phyloP scores from a whole-genome alignment of 2,329 filamentous ascomycete genomes.

The Tolypocladium tundrense region DNA sequence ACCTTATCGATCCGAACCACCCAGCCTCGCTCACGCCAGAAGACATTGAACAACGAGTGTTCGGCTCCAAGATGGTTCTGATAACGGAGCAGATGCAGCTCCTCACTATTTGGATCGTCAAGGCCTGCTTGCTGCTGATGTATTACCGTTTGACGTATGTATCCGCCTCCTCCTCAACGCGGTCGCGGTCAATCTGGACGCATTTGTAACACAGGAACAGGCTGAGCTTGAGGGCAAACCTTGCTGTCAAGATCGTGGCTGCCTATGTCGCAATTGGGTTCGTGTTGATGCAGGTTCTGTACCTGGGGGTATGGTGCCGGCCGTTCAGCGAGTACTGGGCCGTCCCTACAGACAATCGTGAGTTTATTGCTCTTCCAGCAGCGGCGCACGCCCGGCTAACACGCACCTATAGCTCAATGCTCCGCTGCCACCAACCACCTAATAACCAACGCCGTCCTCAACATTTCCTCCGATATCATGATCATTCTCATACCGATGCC shows the following conservation, averaged over 20 bases:
- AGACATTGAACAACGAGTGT: conserved; percentile 28
- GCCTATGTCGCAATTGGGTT: conserved; percentile 36
- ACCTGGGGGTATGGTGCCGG: conserved; percentile 41
- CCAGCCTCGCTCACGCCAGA: conserved; percentile 28
- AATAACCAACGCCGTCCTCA: conserved; percentile 48
- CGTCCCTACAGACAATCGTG: conserved; percentile 40
- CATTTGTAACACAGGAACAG: conserved; percentile 12
- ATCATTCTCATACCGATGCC: conserved; percentile 50
- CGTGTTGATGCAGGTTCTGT: conserved; percentile 39
- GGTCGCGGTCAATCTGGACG: too few species aligned
- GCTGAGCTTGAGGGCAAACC: conserved; percentile 33
- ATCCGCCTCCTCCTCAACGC: not conserved
- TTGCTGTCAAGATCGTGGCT: conserved; percentile 37
- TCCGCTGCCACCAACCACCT: conserved; percentile 46
- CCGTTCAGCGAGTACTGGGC: conserved; percentile 49
- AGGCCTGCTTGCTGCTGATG: conserved; percentile 46
- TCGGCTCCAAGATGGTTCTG: conserved; percentile 52
- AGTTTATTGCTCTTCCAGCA: not conserved
- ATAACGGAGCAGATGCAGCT: conserved; percentile 54
- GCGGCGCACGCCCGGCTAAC: conserved; percentile 4
- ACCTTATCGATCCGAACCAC: conserved; percentile 44
- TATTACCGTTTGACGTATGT: conserved; percentile 43
- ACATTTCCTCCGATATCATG: conserved; percentile 49
- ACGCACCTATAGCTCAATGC: conserved; percentile 37
- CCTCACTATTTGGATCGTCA: conserved; percentile 45